phyloP scores from a whole-genome alignment of 768 basidiomycete species.

The Trametes coccinea region DNA sequence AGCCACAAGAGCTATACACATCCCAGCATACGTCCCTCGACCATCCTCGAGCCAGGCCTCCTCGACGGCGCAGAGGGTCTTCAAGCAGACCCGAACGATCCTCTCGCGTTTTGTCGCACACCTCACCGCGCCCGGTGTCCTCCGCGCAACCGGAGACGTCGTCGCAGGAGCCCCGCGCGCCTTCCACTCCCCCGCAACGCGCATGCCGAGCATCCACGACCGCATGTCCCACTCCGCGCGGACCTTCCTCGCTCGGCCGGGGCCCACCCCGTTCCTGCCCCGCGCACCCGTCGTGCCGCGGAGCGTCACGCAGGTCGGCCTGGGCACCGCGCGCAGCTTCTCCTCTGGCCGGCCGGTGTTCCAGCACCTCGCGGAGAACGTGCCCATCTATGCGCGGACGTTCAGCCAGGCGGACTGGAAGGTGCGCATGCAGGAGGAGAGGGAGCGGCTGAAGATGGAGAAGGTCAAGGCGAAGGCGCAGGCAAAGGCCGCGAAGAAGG shows the following conservation, averaged over 20 bases:
- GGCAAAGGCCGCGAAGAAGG: slow-evolving; percentile 26
- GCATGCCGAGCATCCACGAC: slow-evolving; percentile 46
- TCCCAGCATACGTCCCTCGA: slow-evolving; percentile 41
- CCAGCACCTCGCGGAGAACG: slow-evolving; percentile 69
- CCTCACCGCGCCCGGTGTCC: slow-evolving; percentile 55
- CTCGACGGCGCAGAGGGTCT: slow-evolving; percentile 43
- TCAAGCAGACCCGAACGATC: slow-evolving; percentile 55
- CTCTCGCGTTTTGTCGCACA: slow-evolving; percentile 56
- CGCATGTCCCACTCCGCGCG: slow-evolving; percentile 58
- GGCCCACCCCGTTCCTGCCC: slow-evolving; percentile 55
- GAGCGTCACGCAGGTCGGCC: slow-evolving; percentile 63
- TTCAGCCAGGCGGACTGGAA: slow-evolving; percentile 77
- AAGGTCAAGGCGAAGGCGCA: slow-evolving; percentile 26
- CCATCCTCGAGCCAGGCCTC: slow-evolving; percentile 33
- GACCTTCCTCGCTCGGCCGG: slow-evolving; percentile 48
- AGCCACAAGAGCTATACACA: slow-evolving; percentile 45
- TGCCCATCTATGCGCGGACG: slow-evolving; percentile 74
- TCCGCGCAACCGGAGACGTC: slow-evolving; percentile 32
- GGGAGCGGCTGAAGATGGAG: slow-evolving; percentile 25
- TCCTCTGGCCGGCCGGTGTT: slow-evolving; percentile 73
- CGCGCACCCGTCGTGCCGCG: slow-evolving; percentile 52
- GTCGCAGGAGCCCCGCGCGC: slow-evolving; percentile 32
- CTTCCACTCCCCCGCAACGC: slow-evolving; percentile 28
- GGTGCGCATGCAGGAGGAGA: slow-evolving; percentile 50
- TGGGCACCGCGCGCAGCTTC: slow-evolving; percentile 77